Evolutionary conservation across 306 rosid genomes (phyloP).

Genomic region (Prunus davidiana): DNA sequence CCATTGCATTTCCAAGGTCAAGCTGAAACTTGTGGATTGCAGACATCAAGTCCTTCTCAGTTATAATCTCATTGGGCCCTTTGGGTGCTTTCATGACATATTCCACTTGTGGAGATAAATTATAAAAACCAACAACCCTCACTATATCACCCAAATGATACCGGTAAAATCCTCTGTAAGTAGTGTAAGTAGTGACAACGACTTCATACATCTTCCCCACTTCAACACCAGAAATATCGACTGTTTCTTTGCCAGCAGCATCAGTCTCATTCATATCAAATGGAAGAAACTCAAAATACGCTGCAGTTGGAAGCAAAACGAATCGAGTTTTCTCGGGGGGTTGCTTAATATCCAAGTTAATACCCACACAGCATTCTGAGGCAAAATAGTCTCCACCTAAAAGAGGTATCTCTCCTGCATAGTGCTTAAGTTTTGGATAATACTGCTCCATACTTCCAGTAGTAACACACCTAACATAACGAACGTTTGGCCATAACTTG

Average conservation of each 20-base stretch:
- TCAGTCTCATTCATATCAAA: constrained; percentile 37
- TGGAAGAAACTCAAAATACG: constrained; percentile 78
- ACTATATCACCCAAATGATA: constrained; percentile 63
- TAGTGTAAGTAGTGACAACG: constrained; percentile 54
- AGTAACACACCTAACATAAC: constrained; percentile 52
- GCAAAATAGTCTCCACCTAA: constrained; percentile 61
- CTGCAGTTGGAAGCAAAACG: constrained; percentile 55
- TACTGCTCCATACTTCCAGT: constrained; percentile 68
- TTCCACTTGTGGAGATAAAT: constrained; percentile 52
- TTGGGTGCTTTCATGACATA: constrained; percentile 65
- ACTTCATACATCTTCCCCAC: constrained; percentile 75
- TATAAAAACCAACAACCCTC: constrained; percentile 53
- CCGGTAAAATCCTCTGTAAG: constrained; percentile 58
- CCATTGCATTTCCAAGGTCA: constrained; percentile 29
- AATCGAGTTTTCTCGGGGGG: constrained; percentile 53
- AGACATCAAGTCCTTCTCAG: constrained; percentile 53
- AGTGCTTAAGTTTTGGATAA: constrained; percentile 47
- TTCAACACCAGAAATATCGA: constrained; percentile 42
- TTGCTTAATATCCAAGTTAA: constrained; percentile 51
- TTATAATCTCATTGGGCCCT: constrained; percentile 39
- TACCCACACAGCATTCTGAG: constrained; percentile 59
- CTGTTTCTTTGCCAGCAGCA: constrained; percentile 34
- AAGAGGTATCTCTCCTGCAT: constrained; percentile 55
- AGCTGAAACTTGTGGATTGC: constrained; percentile 43
- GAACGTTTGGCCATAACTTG: constrained; percentile 52